Evolutionary conservation across 306 rosid genomes (phyloP), one percentile per base, ranked within the genome.

Genomic region (Cicer yamashitae): DNA sequence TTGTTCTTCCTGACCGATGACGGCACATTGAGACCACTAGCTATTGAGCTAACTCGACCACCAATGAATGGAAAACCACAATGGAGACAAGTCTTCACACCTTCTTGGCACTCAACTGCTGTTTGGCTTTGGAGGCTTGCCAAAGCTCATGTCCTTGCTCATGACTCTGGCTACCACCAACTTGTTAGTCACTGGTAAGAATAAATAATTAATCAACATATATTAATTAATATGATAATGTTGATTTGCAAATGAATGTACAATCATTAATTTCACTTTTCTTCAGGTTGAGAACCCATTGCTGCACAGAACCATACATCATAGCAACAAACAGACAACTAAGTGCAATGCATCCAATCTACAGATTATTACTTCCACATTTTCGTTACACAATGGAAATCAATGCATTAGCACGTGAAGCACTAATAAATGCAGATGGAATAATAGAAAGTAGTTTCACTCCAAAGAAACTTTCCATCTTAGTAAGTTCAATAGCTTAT

Each of bases 101-200:
- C 96, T 3, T 0, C 63, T 6, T 91, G 90, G 90, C 81, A 91
- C 68, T 80, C 97, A 12, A 91, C 97, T 7, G 77, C 61, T 2
- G 77, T 87, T 48, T 94, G 97, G 98, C 93, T 94, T 8, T 94
- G 98, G 98, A 87, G 96, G 76, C 59, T 94, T 7, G 98, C 98
- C 68, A 91, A 91, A 79, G 79, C 91, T 67, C 98, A 94, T 71
- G 88, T 91, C 67, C 88, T 90, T 65, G 91, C 98, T 48, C 97
- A 94, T 72, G 97, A 94, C 72, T 67, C 94, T 38, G 91, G 94
- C 45, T 79, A 82, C 82, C 97, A 94, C 74, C 97, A 94, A 73
- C 97, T 94, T 14, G 90, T 91, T 56, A 87, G 80, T 74, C 98
- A 94, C 67, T 94, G 98, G 98, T 93, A 37, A 8, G 71, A 18